These are phyloP conservation scores for Pythium brachiatum DNA, from an alignment of 352 stramenopile genomes.

Conservation along the genomic window DNA sequence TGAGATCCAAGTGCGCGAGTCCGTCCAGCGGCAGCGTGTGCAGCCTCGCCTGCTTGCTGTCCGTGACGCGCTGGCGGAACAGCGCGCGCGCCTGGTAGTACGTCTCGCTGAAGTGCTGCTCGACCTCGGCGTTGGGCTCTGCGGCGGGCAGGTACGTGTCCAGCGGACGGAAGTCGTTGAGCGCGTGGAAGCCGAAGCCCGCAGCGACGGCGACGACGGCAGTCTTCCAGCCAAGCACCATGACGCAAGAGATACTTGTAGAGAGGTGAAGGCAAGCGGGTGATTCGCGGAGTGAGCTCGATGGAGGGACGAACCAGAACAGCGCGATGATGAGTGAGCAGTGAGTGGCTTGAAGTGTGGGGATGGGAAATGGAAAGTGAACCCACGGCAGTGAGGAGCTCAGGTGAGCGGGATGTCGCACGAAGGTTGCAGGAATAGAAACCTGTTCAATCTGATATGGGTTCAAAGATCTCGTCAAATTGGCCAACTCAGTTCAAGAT, in stretches of 20 bases:
- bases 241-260: background rate
- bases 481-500: background rate
- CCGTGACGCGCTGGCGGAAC: conserved; percentile 41
- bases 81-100: conserved; percentile 67
- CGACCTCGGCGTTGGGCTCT: conserved; percentile 28
- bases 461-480: background rate
- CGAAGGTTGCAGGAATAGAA: background rate
- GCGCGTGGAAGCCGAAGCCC: conserved; percentile 28
- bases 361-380: background rate
- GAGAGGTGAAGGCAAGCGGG: background rate
- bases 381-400: background rate
- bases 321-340: background rate
- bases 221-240: conserved; percentile 17
- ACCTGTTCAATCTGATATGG: background rate
- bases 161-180: conserved; percentile 48
- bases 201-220: conserved; percentile 10
- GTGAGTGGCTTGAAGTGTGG: conserved; percentile 1
- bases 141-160: conserved; percentile 35
- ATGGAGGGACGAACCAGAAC: background rate
- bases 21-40: conserved; percentile 50
- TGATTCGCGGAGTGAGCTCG: conserved; percentile 4
- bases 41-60: conserved; percentile 25
- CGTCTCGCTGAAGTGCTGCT: conserved; percentile 48
- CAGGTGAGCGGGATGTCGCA: background rate
- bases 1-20: conserved; percentile 48